A percentile compares a stretch with the other conserved stretches of the same genome.
Evolutionary conservation across 768 basidiomycete species (phyloP).

Genomic region (Lenzites betulinus): DNA sequence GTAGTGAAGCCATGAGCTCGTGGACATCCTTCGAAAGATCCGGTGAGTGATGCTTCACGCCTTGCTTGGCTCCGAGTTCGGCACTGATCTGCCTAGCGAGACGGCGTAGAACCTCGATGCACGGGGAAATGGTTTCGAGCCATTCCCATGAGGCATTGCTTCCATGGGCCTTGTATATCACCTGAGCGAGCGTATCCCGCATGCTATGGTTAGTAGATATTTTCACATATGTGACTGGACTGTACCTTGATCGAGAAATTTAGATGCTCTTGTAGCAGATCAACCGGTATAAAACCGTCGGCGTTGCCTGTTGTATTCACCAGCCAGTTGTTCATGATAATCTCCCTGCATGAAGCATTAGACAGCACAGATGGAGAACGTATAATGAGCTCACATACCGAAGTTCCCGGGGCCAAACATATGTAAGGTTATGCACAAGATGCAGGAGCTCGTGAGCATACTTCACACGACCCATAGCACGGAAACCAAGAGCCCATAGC

Average conservation of each 20-base stretch:
- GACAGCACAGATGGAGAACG: not conserved
- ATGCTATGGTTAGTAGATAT: too few species aligned
- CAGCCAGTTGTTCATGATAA: slow-evolving; percentile 38
- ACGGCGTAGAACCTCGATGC: slow-evolving; percentile 29
- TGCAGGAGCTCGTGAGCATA: slow-evolving; percentile 29
- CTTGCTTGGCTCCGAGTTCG: slow-evolving; percentile 33
- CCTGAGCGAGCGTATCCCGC: too few species aligned
- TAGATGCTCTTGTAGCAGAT: slow-evolving; percentile 38
- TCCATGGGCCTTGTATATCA: slow-evolving; percentile 36
- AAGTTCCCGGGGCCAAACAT: slow-evolving; percentile 22
- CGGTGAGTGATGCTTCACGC: slow-evolving; percentile 33
- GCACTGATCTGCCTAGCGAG: slow-evolving; percentile 30
- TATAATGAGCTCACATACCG: slow-evolving; percentile 1
- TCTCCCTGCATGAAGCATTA: slow-evolving; percentile 16
- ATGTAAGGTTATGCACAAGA: slow-evolving; percentile 19
- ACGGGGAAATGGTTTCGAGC: slow-evolving; percentile 35
- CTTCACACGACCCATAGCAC: slow-evolving; percentile 31
- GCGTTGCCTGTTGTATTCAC: slow-evolving; percentile 27
- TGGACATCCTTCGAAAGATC: slow-evolving; percentile 35
- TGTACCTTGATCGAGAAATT: slow-evolving; percentile 38
- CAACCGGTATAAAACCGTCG: slow-evolving; percentile 18
- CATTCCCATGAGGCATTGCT: slow-evolving; percentile 39
- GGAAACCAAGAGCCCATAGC: slow-evolving; percentile 27
- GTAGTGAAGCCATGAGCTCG: slow-evolving; percentile 27
- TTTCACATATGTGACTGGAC: too few species aligned